Evolutionary conservation across 495 filamentous ascomycete species (phyloP), one percentile per base, ranked within the genome.

Genomic region (Echria macrotheca): DNA sequence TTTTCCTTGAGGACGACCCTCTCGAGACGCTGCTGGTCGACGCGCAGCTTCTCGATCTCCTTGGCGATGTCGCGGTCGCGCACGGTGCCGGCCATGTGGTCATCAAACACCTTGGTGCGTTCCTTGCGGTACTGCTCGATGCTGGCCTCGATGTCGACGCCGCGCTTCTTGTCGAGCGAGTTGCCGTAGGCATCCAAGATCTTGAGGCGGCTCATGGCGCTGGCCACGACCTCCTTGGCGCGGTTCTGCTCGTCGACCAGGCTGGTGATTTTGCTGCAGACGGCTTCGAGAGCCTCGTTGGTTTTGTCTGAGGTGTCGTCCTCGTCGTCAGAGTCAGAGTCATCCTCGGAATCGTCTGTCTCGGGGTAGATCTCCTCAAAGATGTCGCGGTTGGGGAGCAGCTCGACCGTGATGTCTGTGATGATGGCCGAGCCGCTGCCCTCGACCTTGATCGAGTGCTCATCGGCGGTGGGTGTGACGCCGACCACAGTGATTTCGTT

Each of bases 381-480:
- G 32, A 73, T 69, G 11, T 81, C 76, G 3, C 68, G 66, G 53
- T 85, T 83, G 1, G 80, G 73, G 19, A 86, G 65, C 8, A 79
- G 63, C 48, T 84, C 77, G 32, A 86, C 76, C 12, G 75, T 73
- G 58, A 86, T 78, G 55, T 87, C 82, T 3, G 78, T 82, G 56
- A 87, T 84, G 43, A 75, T 78, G 22, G 76, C 79, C 0, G 70
- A 66, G 23, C 81, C 81, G 41, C 73, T 79, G 44, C 82, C 83
- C 55, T 85, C 81, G 47, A 89, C 80, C 54, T 84, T 84, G 66
- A 87, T 80, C 24, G 81, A 85, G 58, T 82, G 71, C 54, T 81
- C 70, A 49, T 87, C 82, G 31, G 77, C 70, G 10, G 74, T 78
- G 2, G 81, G 83, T 5, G 80, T 78, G 22, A 89, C 69, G 11